phyloP scores from a whole-genome alignment of 352 stramenopile species.

The Phytophthora ohioensis region DNA sequence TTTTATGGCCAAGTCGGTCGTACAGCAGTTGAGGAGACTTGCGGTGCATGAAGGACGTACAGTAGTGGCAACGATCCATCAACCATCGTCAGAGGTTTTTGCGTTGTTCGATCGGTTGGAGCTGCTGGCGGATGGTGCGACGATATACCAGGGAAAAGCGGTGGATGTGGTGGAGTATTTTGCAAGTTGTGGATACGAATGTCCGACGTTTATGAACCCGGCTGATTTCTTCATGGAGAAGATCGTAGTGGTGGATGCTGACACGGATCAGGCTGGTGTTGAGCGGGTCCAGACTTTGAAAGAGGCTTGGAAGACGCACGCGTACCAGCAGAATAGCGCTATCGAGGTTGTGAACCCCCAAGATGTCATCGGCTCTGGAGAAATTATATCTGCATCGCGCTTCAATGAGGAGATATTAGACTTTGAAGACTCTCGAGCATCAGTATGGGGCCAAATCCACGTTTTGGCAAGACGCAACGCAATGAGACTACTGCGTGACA shows the following conservation, averaged over 20 bases:
- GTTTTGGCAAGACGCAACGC: conserved; percentile 57
- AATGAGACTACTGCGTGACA: conserved; percentile 53
- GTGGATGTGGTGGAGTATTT: conserved; percentile 52
- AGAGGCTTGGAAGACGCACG: conserved; percentile 28
- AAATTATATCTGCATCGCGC: neutral
- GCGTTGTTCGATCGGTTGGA: conserved; percentile 54
- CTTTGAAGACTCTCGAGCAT: conserved; percentile 40
- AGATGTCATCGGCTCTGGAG: conserved; percentile 14
- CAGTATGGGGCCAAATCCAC: conserved; percentile 44
- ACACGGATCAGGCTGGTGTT: conserved; percentile 42
- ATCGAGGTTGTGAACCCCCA: conserved; percentile 34
- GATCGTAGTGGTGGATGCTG: conserved; percentile 56
- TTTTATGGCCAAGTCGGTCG: conserved; percentile 64
- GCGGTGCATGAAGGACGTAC: conserved; percentile 78
- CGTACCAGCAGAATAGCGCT: neutral
- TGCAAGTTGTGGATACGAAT: conserved; percentile 40
- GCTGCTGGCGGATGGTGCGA: conserved; percentile 51
- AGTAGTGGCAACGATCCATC: conserved; percentile 87
- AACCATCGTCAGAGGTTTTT: conserved; percentile 72
- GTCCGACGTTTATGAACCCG: conserved; percentile 59
- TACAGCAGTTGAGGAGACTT: conserved; percentile 63
- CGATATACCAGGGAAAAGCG: conserved; percentile 52
- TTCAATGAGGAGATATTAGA: conserved; percentile 5
- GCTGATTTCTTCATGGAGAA: conserved; percentile 65
- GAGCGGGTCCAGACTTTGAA: conserved; percentile 28